Evolutionary conservation across 2,329 filamentous ascomycete genomes (phyloP).

Genomic region (Colletotrichum sublineola): DNA sequence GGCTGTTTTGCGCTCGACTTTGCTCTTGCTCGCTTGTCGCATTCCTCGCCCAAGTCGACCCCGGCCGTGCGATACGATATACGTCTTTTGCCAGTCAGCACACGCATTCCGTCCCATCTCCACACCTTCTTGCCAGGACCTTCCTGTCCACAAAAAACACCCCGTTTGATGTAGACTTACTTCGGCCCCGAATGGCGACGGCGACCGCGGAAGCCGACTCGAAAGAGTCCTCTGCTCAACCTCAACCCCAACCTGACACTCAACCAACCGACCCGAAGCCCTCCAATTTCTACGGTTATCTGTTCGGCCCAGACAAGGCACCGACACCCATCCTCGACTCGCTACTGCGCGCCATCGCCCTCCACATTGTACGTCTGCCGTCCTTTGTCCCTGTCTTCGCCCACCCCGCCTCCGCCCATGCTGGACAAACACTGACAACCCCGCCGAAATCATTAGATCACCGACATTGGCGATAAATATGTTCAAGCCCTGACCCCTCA

Average conservation of each 20-base stretch:
- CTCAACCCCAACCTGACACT: conserved; percentile 19
- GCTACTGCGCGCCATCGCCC: conserved; percentile 76
- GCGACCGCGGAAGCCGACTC: conserved; percentile 42
- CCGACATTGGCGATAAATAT: conserved; percentile 70
- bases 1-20: conserved; percentile 3
- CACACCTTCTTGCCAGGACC: conserved; percentile 23
- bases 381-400: background rate
- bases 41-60: conserved; percentile 5
- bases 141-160: conserved; percentile 35
- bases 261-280: conserved; percentile 21
- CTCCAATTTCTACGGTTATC: conserved; percentile 68
- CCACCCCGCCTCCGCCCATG: conserved; percentile 33
- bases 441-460: conserved; percentile 58
- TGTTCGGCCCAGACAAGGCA: conserved; percentile 77
- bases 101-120: conserved; percentile 29
- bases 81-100: conserved; percentile 23
- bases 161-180: conserved; percentile 36
- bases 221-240: conserved; percentile 40
- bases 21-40: background rate
- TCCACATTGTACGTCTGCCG: conserved; percentile 73
- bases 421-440: conserved; percentile 34
- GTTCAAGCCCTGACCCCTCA: conserved; percentile 69
- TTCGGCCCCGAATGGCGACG: conserved; percentile 42
- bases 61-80: conserved; percentile 12
- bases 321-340: conserved; percentile 76